Conservation (phyloP, 345 rosid genomes). For the Brassica incana region DNA sequence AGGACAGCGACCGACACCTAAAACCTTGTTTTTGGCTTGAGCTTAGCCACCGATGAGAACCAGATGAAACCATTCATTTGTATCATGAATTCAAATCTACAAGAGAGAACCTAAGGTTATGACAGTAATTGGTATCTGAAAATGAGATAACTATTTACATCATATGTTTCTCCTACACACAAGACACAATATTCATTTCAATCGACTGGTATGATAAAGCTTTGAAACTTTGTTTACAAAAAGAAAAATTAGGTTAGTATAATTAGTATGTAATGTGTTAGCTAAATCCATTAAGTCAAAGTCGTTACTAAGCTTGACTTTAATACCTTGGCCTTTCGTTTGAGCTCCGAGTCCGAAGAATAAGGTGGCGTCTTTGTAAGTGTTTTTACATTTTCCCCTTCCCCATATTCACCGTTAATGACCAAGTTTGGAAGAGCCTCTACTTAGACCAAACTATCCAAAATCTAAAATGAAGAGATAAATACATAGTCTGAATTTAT, state of each 20-base stretch:
- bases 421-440: background rate
- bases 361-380: background rate
- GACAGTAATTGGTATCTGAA: slow-evolving; percentile 5
- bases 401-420: background rate
- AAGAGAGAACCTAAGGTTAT: background rate
- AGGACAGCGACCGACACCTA: slow-evolving; percentile 15
- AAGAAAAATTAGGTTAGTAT: background rate
- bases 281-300: slow-evolving; percentile 7
- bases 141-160: slow-evolving; percentile 9
- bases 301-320: background rate
- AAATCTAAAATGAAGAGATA: background rate
- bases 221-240: background rate
- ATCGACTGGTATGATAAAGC: background rate
- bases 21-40: slow-evolving; percentile 10
- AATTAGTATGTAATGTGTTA: background rate
- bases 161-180: background rate
- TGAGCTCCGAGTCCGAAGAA: background rate
- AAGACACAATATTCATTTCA: slow-evolving; percentile 4
- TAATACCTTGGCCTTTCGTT: slow-evolving; percentile 1
- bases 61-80: background rate
- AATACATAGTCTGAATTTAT: background rate
- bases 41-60: background rate
- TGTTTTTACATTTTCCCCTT: background rate
- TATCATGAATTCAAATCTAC: background rate
- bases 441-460: background rate